These are phyloP conservation scores for Gnaphalium uliginosum DNA, from an alignment of 129 eudicot genomes.

Conservation along the genomic window DNA sequence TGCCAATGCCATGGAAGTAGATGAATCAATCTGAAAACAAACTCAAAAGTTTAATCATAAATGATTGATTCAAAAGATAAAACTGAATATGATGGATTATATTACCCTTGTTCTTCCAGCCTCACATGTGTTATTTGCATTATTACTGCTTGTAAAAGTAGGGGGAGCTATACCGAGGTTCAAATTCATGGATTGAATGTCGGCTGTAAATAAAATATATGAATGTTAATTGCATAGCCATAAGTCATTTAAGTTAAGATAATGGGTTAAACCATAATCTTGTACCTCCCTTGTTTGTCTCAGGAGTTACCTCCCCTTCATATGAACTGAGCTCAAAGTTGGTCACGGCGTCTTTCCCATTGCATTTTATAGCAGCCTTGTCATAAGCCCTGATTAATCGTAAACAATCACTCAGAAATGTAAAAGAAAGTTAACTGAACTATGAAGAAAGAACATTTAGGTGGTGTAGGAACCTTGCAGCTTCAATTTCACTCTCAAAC, in stretches of 20 bases:
- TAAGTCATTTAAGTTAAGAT: neutral
- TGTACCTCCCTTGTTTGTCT: constrained; percentile 45
- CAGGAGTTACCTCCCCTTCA: constrained; percentile 15
- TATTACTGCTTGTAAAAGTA: neutral
- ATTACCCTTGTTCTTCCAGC: no score
- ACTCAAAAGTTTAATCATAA: neutral
- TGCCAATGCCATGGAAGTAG: constrained; percentile 20
- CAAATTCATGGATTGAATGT: constrained; percentile 37
- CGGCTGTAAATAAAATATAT: constrained; percentile 15
- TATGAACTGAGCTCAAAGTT: constrained; percentile 26
- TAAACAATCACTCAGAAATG: neutral
- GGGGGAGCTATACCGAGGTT: constrained; percentile 51
- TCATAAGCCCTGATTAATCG: constrained; percentile 23
- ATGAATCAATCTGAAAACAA: constrained; percentile 15
- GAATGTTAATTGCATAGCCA: neutral
- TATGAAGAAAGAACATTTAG: neutral
- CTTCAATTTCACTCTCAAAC: constrained; percentile 75
- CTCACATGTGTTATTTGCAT: neutral
- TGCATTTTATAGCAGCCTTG: constrained; percentile 21
- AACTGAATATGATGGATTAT: no score
- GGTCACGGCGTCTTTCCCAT: constrained; percentile 28
- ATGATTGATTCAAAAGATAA: no score
- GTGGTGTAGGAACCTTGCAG: constrained; percentile 56
- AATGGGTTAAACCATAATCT: neutral
- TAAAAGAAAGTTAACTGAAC: neutral